A percentile compares a stretch with the other conserved stretches of the same genome.
phyloP scores from a whole-genome alignment of 2,329 filamentous ascomycete species.

The Ophiostoma perfectum region DNA sequence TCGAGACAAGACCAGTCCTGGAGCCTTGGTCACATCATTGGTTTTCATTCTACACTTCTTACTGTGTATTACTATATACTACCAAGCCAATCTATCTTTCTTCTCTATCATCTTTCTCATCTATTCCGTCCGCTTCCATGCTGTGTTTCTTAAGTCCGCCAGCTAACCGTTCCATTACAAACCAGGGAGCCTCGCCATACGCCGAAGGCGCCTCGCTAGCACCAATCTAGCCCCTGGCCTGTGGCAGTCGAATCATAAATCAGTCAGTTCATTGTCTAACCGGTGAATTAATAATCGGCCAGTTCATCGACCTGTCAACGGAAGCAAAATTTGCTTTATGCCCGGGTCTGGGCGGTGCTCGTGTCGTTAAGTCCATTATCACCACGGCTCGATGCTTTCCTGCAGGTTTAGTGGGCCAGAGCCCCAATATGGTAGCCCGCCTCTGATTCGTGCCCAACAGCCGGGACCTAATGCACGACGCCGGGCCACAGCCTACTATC shows the following conservation, averaged over 20 bases:
- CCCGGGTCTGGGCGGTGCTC: not conserved
- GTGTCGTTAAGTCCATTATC: not conserved
- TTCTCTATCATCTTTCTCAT: not conserved
- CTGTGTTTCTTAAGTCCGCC: too few relatives aligned
- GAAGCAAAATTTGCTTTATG: too few relatives aligned
- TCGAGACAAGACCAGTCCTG: not conserved
- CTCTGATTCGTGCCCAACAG: not conserved
- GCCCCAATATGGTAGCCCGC: not conserved
- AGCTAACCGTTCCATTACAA: too few relatives aligned
- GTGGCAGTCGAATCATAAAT: too few relatives aligned
- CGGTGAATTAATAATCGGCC: too few relatives aligned
- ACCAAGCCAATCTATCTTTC: not conserved
- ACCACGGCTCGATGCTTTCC: not conserved
- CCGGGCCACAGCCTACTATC: not conserved
- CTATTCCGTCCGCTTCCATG: not conserved
- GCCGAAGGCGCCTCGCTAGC: too few relatives aligned
- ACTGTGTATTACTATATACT: not conserved
- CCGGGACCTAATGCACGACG: slow-evolving; percentile 8
- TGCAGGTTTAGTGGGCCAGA: not conserved
- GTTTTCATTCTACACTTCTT: not conserved
- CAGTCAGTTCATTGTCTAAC: too few relatives aligned
- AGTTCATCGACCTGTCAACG: too few relatives aligned
- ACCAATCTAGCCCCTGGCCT: too few relatives aligned
- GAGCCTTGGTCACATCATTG: not conserved
- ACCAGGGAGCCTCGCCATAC: too few relatives aligned